Conservation (phyloP, 2,329 filamentous ascomycete genomes). For the Didymella keratinophila region DNA sequence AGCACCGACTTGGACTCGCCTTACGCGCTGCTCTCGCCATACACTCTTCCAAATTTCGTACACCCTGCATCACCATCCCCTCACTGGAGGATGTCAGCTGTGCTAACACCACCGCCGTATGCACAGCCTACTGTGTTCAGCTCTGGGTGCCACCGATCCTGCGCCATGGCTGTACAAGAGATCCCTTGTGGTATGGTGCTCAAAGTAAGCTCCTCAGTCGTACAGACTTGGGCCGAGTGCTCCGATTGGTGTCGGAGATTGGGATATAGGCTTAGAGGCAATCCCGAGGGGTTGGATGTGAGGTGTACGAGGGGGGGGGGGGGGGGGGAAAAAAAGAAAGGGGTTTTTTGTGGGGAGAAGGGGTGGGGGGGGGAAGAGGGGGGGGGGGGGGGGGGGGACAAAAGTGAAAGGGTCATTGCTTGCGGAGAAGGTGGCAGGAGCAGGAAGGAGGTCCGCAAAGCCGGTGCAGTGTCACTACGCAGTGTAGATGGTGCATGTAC, state of each 20-base stretch:
- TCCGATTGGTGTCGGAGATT: constrained; percentile 42
- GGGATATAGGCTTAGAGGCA: constrained; percentile 7
- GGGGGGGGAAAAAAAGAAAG: not conserved
- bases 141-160: constrained; percentile 28
- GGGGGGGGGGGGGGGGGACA: too few species aligned
- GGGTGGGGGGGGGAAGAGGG: too few species aligned
- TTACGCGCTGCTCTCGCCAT: constrained; percentile 17
- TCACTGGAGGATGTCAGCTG: constrained; percentile 1
- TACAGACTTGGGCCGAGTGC: constrained; percentile 24
- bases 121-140: constrained; percentile 37
- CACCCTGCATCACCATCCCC: constrained; percentile 4
- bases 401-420: not conserved
- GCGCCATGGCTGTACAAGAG: constrained; percentile 28
- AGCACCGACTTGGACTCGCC: not conserved
- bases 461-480: not conserved
- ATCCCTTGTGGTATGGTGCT: constrained; percentile 25
- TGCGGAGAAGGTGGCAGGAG: not conserved
- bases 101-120: constrained; percentile 16
- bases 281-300: not conserved
- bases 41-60: constrained; percentile 18
- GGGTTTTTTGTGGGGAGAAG: not conserved
- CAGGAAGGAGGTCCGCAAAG: not conserved
- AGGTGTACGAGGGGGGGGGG: not conserved
- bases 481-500: not conserved
- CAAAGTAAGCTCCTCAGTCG: constrained; percentile 19